These are phyloP conservation scores for Clonostachys sp. DNA, from an alignment of 2,329 filamentous ascomycete genomes.

Conservation along the genomic window DNA sequence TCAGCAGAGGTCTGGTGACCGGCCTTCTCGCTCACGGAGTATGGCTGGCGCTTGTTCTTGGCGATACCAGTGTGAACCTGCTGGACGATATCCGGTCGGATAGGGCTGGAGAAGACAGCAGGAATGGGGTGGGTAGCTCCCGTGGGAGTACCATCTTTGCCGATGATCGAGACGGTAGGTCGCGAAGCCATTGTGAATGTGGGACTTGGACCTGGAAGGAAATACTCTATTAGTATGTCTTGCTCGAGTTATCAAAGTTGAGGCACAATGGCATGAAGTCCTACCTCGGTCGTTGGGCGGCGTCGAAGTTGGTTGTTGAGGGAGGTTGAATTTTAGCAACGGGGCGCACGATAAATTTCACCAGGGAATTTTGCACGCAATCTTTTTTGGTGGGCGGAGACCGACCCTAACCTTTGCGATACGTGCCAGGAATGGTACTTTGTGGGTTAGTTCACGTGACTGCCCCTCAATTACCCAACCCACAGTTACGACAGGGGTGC, in stretches of 20 bases:
- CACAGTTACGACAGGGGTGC: no score
- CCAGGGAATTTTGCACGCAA: slow-evolving; percentile 20
- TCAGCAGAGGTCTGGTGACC: slow-evolving; percentile 99
- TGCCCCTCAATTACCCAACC: no score
- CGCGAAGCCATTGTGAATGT: slow-evolving; percentile 78
- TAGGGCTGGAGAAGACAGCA: slow-evolving; percentile 94
- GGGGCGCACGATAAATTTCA: slow-evolving; percentile 28
- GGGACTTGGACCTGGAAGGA: slow-evolving; percentile 20
- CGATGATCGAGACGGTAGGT: slow-evolving; percentile 96
- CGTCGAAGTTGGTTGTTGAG: slow-evolving; percentile 28
- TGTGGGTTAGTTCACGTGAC: no score
- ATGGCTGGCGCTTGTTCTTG: slow-evolving; percentile 99
- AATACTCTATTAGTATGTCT: background rate
- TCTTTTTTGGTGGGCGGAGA: slow-evolving; percentile 30
- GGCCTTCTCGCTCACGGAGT: slow-evolving; percentile 99
- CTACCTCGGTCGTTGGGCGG: slow-evolving; percentile 34
- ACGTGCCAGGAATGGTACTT: no score
- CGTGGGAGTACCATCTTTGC: slow-evolving; percentile 90
- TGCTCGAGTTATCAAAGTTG: background rate
- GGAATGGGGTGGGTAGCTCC: slow-evolving; percentile 88
- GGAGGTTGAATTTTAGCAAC: slow-evolving; percentile 14
- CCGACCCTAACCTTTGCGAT: slow-evolving; percentile 8
- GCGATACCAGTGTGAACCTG: slow-evolving; percentile 98
- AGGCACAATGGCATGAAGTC: slow-evolving; percentile 4
- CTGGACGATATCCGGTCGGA: slow-evolving; percentile 99